Evolutionary conservation across 192 early-diverging fungal genomes (phyloP).

Genomic region (Coemansia sp.): DNA sequence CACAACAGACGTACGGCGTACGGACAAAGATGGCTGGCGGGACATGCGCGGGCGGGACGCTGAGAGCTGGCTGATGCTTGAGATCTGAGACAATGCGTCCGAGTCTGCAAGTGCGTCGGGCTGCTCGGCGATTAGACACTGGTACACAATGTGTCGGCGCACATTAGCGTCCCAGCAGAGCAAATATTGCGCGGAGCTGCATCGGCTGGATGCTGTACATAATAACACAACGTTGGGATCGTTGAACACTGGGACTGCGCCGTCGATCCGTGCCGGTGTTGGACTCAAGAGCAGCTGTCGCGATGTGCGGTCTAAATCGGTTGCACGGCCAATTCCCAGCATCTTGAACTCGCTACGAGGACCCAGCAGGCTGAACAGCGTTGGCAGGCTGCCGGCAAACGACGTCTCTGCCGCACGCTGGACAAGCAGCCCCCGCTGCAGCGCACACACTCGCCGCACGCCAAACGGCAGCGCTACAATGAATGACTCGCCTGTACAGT

Average conservation of each 20-base stretch:
- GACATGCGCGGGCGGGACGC: constrained; percentile 28
- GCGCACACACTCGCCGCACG: constrained; percentile 25
- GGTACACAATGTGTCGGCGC: constrained; percentile 31
- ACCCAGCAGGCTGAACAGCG: constrained; percentile 43
- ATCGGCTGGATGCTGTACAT: constrained; percentile 17
- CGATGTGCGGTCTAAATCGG: constrained; percentile 20
- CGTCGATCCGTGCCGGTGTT: constrained; percentile 15
- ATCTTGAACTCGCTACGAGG: constrained; percentile 49
- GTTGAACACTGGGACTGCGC: constrained; percentile 32
- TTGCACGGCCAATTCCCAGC: constrained; percentile 31
- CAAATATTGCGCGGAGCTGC: constrained; percentile 25
- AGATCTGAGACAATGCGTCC: constrained; percentile 11
- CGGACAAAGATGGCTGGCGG: constrained; percentile 47
- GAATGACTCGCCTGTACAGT: constrained; percentile 35
- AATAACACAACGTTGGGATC: constrained; percentile 28
- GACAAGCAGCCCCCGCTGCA: constrained; percentile 42
- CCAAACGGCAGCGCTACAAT: constrained; percentile 36
- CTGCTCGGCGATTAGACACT: constrained; percentile 21
- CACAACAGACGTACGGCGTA: constrained; percentile 35
- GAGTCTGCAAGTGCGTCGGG: constrained; percentile 5
- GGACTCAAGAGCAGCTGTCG: constrained; percentile 34
- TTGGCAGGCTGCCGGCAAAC: constrained; percentile 21
- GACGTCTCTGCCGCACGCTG: constrained; percentile 26
- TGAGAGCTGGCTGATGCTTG: constrained; percentile 15
- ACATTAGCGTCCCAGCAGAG: constrained; percentile 46